Evolutionary conservation across 345 rosid genomes (phyloP).

Genomic region (Euphorbia pulcherrima): DNA sequence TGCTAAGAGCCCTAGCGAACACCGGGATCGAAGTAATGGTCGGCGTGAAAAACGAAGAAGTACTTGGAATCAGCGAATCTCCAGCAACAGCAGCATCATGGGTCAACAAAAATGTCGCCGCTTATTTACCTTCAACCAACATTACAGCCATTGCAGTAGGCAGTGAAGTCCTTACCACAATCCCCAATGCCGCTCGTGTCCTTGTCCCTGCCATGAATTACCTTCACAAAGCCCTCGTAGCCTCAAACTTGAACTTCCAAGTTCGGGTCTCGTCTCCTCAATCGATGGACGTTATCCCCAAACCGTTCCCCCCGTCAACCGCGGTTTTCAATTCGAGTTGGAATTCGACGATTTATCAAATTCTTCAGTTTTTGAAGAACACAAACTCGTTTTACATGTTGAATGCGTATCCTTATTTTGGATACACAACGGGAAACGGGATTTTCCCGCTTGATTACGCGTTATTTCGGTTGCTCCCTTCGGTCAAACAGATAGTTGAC

Average conservation of each 20-base stretch:
- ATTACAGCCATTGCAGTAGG: constrained; percentile 94
- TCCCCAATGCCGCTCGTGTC: constrained; percentile 70
- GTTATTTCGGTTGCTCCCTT: constrained; percentile 59
- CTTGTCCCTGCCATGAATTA: constrained; percentile 74
- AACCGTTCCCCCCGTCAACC: constrained; percentile 88
- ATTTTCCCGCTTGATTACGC: constrained; percentile 91
- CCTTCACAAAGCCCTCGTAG: constrained; percentile 86
- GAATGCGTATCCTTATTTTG: constrained; percentile 90
- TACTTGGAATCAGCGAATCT: constrained; percentile 71
- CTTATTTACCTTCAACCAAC: constrained; percentile 82
- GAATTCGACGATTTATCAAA: constrained; percentile 71
- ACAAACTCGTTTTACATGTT: constrained; percentile 82
- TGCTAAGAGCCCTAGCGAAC: constrained; percentile 83
- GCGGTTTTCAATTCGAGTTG: constrained; percentile 71
- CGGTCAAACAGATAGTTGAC: constrained; percentile 93
- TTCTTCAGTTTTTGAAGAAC: constrained; percentile 89
- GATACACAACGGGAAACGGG: constrained; percentile 77
- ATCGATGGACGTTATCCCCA: constrained; percentile 76
- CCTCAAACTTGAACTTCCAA: constrained; percentile 67
- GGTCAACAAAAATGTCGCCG: constrained; percentile 74
- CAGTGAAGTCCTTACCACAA: constrained; percentile 73
- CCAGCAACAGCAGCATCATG: constrained; percentile 81
- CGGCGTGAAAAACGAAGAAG: constrained; percentile 74
- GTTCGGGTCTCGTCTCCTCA: constrained; percentile 85
- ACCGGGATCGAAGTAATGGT: constrained; percentile 75